phyloP scores from a whole-genome alignment of 192 early-diverging fungal species.

The Anaeromyces robustus region DNA sequence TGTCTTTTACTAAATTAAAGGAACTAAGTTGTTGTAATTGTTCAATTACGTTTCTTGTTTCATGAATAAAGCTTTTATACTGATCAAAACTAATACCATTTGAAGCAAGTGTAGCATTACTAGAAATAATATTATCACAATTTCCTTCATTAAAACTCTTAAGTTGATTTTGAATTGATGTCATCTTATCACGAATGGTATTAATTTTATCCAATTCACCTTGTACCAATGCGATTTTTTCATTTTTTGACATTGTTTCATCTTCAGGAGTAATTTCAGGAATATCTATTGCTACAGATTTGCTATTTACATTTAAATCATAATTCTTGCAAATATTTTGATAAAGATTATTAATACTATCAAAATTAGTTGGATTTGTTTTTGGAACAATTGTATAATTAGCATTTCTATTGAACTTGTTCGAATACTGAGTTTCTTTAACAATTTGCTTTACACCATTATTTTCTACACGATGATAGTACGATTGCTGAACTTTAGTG shows the following conservation, averaged over 20 bases:
- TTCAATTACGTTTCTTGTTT: neutral
- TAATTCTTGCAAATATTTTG: neutral
- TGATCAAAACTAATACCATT: neutral
- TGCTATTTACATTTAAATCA: neutral
- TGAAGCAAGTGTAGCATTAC: neutral
- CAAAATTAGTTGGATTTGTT: neutral
- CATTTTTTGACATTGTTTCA: neutral
- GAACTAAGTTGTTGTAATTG: neutral
- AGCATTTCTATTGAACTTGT: neutral
- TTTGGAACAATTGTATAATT: neutral
- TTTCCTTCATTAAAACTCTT: neutral
- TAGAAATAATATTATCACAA: neutral
- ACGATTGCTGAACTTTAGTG: neutral
- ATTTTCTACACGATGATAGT: neutral
- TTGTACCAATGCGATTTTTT: neutral
- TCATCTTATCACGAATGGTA: neutral
- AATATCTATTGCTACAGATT: neutral
- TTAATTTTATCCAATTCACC: neutral
- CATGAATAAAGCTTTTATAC: neutral
- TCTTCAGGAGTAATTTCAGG: neutral
- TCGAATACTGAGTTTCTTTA: neutral
- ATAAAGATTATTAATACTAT: neutral
- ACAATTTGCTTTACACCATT: neutral
- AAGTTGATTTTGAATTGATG: neutral
- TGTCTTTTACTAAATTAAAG: neutral